These are phyloP conservation scores for Sugiyamaella smithiae DNA, from an alignment of 805 yeast genomes.

Conservation along the genomic window DNA sequence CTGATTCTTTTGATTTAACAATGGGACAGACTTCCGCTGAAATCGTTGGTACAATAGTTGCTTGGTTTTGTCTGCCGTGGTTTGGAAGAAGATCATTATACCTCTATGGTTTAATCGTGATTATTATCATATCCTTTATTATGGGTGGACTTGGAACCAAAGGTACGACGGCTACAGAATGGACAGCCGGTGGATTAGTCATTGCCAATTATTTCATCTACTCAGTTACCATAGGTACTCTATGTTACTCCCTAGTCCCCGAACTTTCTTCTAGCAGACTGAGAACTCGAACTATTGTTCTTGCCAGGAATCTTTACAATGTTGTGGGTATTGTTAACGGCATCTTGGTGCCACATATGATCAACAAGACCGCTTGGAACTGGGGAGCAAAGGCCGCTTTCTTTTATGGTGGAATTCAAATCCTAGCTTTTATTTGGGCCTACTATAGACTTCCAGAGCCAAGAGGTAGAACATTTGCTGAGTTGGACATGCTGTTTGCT, in stretches of 20 bases:
- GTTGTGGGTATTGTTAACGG: slow-evolving; percentile 29
- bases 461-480: slow-evolving; percentile 52
- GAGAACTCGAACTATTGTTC: slow-evolving; percentile 41
- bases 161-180: slow-evolving; percentile 1
- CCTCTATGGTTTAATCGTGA: slow-evolving; percentile 31
- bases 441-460: slow-evolving; percentile 55
- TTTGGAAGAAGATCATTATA: slow-evolving; percentile 28
- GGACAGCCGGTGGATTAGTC: background rate
- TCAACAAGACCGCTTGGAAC: slow-evolving; percentile 43
- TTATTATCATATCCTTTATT: background rate
- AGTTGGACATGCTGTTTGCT: slow-evolving; percentile 48
- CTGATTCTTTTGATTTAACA: slow-evolving; percentile 42
- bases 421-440: slow-evolving; percentile 39
- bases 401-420: slow-evolving; percentile 40
- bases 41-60: slow-evolving; percentile 39
- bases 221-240: slow-evolving; percentile 46
- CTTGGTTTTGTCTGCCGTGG: slow-evolving; percentile 24
- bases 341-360: slow-evolving; percentile 39
- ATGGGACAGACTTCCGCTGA: slow-evolving; percentile 48
- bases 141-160: slow-evolving; percentile 4
- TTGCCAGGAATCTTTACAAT: slow-evolving; percentile 37
- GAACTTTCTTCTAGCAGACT: slow-evolving; percentile 43
- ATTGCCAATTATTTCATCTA: slow-evolving; percentile 35
- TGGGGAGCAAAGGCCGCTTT: slow-evolving; percentile 48
- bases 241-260: slow-evolving; percentile 40